Conservation (phyloP, 805 yeast genomes). For the Spencermartinsiella europaea region DNA sequence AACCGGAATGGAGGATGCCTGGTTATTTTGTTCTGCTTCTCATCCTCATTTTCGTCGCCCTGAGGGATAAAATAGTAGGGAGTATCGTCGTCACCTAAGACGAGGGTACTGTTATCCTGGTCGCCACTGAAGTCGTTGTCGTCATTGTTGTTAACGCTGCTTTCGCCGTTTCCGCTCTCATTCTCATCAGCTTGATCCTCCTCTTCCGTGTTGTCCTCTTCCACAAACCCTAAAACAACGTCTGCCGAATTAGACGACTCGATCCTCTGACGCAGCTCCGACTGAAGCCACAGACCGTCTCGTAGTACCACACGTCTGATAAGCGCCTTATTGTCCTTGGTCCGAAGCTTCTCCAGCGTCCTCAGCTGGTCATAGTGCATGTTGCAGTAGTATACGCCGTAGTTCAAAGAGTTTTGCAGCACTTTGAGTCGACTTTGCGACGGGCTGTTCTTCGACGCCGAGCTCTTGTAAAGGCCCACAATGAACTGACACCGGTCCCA, state of each 20-base stretch:
- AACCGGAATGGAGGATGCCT: constrained; percentile 51
- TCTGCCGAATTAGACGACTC: constrained; percentile 24
- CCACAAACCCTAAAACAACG: constrained; percentile 24
- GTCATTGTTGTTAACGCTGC: not conserved
- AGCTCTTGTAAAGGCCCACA: constrained; percentile 32
- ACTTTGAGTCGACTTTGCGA: constrained; percentile 2
- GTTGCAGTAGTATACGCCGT: constrained; percentile 44
- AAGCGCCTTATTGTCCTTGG: constrained; percentile 35
- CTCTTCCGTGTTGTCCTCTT: constrained; percentile 17
- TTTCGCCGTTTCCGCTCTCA: not conserved
- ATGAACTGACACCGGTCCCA: constrained; percentile 51
- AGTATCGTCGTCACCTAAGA: constrained; percentile 1
- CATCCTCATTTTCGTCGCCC: not conserved
- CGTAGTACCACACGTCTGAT: constrained; percentile 38
- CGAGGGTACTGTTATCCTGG: not conserved
- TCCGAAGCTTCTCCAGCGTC: constrained; percentile 38
- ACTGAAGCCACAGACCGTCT: constrained; percentile 48
- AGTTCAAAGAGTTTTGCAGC: constrained; percentile 32
- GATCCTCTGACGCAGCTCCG: constrained; percentile 39
- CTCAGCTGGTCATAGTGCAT: constrained; percentile 45
- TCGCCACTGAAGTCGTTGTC: not conserved
- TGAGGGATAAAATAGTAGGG: not conserved
- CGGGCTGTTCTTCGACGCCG: constrained; percentile 5
- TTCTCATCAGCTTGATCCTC: constrained; percentile 14
- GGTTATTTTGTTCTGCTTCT: constrained; percentile 19